A percentile compares a stretch with the other conserved stretches of the same genome.
Conservation (phyloP, 2,329 filamentous ascomycete species). For the Microascus cirrosus region DNA sequence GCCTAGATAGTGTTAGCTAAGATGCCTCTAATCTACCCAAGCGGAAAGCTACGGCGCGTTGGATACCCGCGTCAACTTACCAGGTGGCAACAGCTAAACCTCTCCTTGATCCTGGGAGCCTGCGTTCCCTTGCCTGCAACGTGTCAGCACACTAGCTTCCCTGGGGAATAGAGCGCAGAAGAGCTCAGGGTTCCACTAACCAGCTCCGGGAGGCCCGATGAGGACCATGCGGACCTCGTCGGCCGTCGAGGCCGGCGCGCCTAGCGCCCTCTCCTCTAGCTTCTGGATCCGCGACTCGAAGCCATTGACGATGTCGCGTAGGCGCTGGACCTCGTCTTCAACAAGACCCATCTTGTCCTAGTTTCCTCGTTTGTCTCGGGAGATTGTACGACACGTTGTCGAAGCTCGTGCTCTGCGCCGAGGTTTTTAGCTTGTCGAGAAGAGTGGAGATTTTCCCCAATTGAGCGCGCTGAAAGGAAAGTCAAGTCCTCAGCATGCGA, state of each 20-base stretch:
- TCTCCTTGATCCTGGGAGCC: slow-evolving; percentile 95
- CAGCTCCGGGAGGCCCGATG: slow-evolving; percentile 94
- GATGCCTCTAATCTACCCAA: slow-evolving; percentile 6
- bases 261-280: slow-evolving; percentile 63
- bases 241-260: slow-evolving; percentile 28
- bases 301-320: slow-evolving; percentile 73
- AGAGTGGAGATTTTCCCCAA: background rate
- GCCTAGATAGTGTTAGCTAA: slow-evolving; percentile 44
- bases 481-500: background rate
- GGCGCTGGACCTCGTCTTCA: slow-evolving; percentile 72
- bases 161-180: slow-evolving; percentile 8
- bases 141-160: background rate
- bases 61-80: slow-evolving; percentile 41
- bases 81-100: slow-evolving; percentile 93
- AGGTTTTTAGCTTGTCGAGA: background rate
- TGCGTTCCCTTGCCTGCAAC: slow-evolving; percentile 90
- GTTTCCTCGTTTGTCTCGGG: background rate
- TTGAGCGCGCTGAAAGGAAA: background rate
- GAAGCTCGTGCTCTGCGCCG: background rate
- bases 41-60: background rate
- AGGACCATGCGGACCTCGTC: slow-evolving; percentile 88
- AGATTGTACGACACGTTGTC: background rate
- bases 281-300: slow-evolving; percentile 80
- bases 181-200: slow-evolving; percentile 43
- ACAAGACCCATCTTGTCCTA: slow-evolving; percentile 70